Evolutionary conservation across 768 basidiomycete genomes (phyloP).

Genomic region (Calocybe gangraenosa): DNA sequence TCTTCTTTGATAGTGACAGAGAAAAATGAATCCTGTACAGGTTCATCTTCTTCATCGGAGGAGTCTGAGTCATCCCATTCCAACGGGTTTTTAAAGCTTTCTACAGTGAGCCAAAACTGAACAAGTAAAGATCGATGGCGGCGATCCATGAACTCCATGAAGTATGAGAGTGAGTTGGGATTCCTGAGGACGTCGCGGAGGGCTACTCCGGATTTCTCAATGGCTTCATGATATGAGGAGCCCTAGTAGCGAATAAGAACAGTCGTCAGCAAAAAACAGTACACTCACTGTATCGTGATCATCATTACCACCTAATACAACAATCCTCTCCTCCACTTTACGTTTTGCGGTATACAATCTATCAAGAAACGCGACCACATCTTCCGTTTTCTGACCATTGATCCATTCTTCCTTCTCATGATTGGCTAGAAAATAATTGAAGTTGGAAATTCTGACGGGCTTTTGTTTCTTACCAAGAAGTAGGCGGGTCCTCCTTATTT

Average conservation of each 20-base stretch:
- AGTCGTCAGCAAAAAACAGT: not conserved
- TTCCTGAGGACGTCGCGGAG: conserved; percentile 82
- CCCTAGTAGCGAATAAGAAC: conserved; percentile 20
- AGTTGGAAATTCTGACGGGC: not conserved
- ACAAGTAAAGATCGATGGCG: conserved; percentile 78
- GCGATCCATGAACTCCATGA: conserved; percentile 99
- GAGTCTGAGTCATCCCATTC: conserved; percentile 77
- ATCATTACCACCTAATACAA: conserved; percentile 65
- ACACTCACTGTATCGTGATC: conserved; percentile 54
- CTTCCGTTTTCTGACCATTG: conserved; percentile 79
- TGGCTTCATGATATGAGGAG: conserved; percentile 37
- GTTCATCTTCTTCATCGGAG: conserved; percentile 54
- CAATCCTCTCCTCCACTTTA: conserved; percentile 83
- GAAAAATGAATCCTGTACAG: conserved; percentile 48
- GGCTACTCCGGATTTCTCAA: conserved; percentile 44
- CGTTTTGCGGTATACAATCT: conserved; percentile 86
- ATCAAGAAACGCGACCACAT: conserved; percentile 82
- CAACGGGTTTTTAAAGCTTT: conserved; percentile 96
- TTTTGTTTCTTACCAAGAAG: conserved; percentile 52
- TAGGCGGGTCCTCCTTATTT: conserved; percentile 77
- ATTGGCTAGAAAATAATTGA: conserved; percentile 45
- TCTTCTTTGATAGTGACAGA: conserved; percentile 77
- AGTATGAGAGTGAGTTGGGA: conserved; percentile 88
- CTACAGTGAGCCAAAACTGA: conserved; percentile 97
- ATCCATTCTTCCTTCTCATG: conserved; percentile 90